Conservation (phyloP, 257 asterid species). For the Scutellaria baicalensis region DNA sequence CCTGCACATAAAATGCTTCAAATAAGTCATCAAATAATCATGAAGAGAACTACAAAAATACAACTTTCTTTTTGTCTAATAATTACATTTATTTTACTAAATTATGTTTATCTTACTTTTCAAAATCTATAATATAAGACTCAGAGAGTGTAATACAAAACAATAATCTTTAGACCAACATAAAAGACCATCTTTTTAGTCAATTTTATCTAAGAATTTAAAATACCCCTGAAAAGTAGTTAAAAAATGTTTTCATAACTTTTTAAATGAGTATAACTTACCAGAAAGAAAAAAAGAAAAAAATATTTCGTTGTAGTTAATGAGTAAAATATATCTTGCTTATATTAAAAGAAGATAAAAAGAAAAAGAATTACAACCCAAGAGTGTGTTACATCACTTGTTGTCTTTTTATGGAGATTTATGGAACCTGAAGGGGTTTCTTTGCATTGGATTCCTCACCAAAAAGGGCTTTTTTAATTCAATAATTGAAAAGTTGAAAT, state of each 20-base stretch:
- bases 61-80: background rate
- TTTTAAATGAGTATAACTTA: too few relatives aligned
- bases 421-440: constrained; percentile 1
- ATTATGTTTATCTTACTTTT: background rate
- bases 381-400: background rate
- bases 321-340: too few relatives aligned
- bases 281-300: too few relatives aligned
- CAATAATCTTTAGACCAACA: too few relatives aligned
- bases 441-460: constrained; percentile 67
- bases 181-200: too few relatives aligned
- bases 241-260: too few relatives aligned
- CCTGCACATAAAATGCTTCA: background rate
- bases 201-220: too few relatives aligned
- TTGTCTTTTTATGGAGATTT: background rate
- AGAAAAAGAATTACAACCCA: background rate
- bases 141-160: too few relatives aligned
- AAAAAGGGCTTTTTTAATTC: constrained; percentile 17
- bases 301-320: too few relatives aligned
- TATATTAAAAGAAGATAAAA: too few relatives aligned
- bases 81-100: background rate
- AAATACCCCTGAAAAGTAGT: too few relatives aligned
- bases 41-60: constrained; percentile 5
- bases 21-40: constrained; percentile 11
- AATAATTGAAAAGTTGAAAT: constrained; percentile 2
- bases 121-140: too few relatives aligned